A percentile compares a stretch with the other conserved stretches of the same genome.
phyloP scores from a whole-genome alignment of 2,329 filamentous ascomycete genomes.

The Zalaria sp. region DNA sequence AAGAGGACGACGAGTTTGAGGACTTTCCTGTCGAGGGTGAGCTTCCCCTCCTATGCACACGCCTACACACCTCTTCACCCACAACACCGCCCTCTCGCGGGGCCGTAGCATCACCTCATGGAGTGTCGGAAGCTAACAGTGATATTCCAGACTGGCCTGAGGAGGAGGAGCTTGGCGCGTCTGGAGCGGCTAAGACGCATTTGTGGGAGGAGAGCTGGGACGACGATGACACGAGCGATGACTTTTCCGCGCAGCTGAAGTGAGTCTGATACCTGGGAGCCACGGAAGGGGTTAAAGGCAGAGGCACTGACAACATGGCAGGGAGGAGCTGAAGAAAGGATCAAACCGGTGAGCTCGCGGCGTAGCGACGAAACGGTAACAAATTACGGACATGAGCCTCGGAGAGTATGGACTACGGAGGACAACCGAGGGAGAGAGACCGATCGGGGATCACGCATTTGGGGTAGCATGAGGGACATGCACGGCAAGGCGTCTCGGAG shows the following conservation, averaged over 20 bases:
- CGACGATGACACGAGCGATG: conserved; percentile 91
- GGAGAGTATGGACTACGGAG: too few species aligned
- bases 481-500: conserved; percentile 3
- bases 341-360: conserved; percentile 15
- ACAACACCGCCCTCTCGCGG: neutral
- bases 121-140: neutral
- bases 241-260: conserved; percentile 92
- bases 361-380: too few species aligned
- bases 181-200: conserved; percentile 44
- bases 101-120: too few species aligned
- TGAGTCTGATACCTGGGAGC: conserved; percentile 22
- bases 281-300: too few species aligned
- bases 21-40: conserved; percentile 94
- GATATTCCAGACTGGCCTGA: conserved; percentile 74
- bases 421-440: too few species aligned
- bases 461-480: conserved; percentile 30
- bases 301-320: conserved; percentile 18
- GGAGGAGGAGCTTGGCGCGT: conserved; percentile 67
- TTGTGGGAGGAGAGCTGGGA: conserved; percentile 99
- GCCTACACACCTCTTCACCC: neutral
- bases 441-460: too few species aligned
- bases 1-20: conserved; percentile 98
- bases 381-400: too few species aligned
- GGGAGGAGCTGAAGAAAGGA: conserved; percentile 77
- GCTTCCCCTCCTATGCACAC: neutral